These are phyloP conservation scores for Novakomyces olei DNA, from an alignment of 805 yeast species.

Conservation along the genomic window DNA sequence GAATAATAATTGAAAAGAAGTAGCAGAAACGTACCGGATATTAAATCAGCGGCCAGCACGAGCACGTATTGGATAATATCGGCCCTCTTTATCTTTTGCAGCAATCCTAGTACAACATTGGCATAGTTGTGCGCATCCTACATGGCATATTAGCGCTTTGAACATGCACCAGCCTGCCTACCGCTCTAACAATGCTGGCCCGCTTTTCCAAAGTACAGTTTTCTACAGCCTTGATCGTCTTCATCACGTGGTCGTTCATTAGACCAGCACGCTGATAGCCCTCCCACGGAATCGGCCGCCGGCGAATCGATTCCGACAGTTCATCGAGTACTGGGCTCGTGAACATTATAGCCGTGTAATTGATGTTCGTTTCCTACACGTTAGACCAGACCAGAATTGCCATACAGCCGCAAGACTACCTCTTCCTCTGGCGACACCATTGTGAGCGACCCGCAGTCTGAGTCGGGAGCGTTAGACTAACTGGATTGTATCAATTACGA, in stretches of 20 bases:
- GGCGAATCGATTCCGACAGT: constrained; percentile 39
- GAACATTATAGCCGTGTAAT: too few species aligned
- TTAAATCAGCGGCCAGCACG: constrained; percentile 38
- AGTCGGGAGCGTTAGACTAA: too few species aligned
- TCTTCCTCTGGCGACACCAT: too few species aligned
- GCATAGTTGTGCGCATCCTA: constrained; percentile 30
- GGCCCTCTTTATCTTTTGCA: constrained; percentile 32
- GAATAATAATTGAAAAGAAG: background rate
- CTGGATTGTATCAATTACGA: too few species aligned
- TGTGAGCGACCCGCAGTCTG: too few species aligned
- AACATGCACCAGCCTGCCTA: background rate
- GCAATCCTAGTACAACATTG: constrained; percentile 29
- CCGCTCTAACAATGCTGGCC: background rate
- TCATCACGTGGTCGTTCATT: constrained; percentile 46
- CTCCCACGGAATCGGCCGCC: constrained; percentile 79
- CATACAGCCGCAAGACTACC: too few species aligned
- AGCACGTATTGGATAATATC: constrained; percentile 46
- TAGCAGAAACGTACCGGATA: constrained; percentile 8
- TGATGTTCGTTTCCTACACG: too few species aligned
- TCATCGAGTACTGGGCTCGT: too few species aligned
- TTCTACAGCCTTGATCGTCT: constrained; percentile 26
- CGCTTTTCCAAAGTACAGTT: background rate
- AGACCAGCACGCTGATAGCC: constrained; percentile 58
- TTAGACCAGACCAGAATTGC: too few species aligned
- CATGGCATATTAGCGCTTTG: background rate